Conservation (phyloP, 257 asterid genomes). For the Paraleonurus japonicus region DNA sequence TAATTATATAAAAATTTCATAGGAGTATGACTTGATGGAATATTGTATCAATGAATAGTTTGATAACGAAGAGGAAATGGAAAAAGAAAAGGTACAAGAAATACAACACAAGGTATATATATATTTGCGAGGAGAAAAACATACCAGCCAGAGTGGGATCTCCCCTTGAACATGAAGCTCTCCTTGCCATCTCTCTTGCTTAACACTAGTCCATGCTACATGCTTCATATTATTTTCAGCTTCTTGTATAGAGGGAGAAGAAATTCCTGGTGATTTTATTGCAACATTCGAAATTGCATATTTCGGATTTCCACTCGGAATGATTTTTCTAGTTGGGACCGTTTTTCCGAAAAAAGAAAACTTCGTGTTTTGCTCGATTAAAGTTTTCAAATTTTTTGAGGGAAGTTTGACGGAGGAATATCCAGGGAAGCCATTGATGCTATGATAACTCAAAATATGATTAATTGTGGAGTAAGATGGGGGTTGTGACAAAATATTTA, state of each 20-base stretch:
- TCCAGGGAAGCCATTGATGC: conserved; percentile 55
- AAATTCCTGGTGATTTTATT: conserved; percentile 37
- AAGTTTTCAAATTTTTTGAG: neutral
- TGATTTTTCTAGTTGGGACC: neutral
- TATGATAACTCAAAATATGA: neutral
- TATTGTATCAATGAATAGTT: neutral
- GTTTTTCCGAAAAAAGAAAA: conserved; percentile 19
- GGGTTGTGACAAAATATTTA: conserved; percentile 31
- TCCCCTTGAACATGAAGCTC: conserved; percentile 81
- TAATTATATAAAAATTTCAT: no score
- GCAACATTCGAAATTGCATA: conserved; percentile 44
- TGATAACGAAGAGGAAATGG: neutral
- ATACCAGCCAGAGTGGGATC: conserved; percentile 89
- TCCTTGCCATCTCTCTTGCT: conserved; percentile 90
- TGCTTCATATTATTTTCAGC: conserved; percentile 36
- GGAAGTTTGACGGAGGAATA: conserved; percentile 36
- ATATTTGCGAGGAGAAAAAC: neutral
- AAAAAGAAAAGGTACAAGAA: neutral
- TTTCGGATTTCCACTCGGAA: neutral
- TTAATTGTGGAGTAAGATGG: neutral
- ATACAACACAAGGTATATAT: neutral
- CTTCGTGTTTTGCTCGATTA: conserved; percentile 30
- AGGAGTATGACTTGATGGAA: no score
- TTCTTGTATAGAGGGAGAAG: conserved; percentile 31
- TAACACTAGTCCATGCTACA: conserved; percentile 82